Evolutionary conservation across 768 basidiomycete species (phyloP), one percentile per base, ranked within the genome.

Genomic region (Termitomyces sp.): DNA sequence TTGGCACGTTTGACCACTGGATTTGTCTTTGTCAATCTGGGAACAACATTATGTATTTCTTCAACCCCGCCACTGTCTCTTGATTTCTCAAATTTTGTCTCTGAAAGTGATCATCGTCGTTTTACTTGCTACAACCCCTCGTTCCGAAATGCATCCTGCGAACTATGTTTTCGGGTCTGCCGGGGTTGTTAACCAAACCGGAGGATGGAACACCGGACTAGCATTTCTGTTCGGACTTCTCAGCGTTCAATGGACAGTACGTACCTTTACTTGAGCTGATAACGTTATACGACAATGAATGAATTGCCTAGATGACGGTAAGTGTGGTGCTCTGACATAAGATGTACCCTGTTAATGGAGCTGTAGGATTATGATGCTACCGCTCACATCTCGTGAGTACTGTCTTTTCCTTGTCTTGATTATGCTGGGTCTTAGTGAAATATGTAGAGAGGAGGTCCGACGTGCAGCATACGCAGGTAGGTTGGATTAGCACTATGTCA

Each of bases 11-110:
- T 92, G 60, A 93, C 92, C 2, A 79, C 78, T 22, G 80, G 80
- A 29, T 93, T 92, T 65, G 91, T 95, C 4, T 94, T 95, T 68
- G 76, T 95, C 64, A 95, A 96, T 70, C 76, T 95, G 52, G 92
- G 92, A 41, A 79, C 89, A 12, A 88, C 92, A 4, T 72, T 88
- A 54, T 64, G 86, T 87, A 59, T 63, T 81, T 72, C 31, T 27
- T 13, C 47, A 39, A 43, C 32, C 48, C 24, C 42, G 29, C 49
- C 39, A 26, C 37, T 24, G 0, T 47, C 12, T 57, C 26, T 48
- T 59, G n/a, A 58, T 53, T 13, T 50, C 14, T n/a, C 42, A 27
- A 37, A 34, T 46, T 43, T 59, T 52, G 50, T n/a, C 20, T 37
- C 42, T 57, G 55, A 16, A 56, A 89, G 86, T 93, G 27, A 93